Evolutionary conservation across 306 rosid genomes (phyloP).

Genomic region (Malus orientalis): DNA sequence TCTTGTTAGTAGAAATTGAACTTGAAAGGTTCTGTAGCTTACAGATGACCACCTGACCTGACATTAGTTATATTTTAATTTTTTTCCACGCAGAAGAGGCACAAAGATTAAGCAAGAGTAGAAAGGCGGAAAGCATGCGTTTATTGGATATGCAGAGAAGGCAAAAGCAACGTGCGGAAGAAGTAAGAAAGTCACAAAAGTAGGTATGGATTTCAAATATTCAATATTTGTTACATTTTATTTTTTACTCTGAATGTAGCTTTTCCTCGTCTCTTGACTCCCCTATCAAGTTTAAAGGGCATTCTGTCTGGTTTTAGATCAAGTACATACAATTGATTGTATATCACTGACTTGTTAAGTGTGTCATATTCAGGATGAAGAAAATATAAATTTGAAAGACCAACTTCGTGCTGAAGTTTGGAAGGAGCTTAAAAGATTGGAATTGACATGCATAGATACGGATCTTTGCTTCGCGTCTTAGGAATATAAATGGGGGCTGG

Average conservation of each 20-base stretch:
- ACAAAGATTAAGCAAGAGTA: slow-evolving; percentile 71
- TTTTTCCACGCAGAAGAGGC: slow-evolving; percentile 72
- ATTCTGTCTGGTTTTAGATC: background rate
- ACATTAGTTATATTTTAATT: background rate
- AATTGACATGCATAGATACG: slow-evolving; percentile 57
- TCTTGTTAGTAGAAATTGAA: background rate
- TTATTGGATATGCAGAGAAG: slow-evolving; percentile 67
- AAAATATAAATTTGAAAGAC: slow-evolving; percentile 70
- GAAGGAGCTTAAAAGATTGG: slow-evolving; percentile 53
- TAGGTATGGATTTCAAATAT: slow-evolving; percentile 46
- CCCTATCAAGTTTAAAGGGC: background rate
- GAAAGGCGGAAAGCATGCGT: slow-evolving; percentile 63
- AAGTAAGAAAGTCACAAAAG: slow-evolving; percentile 86
- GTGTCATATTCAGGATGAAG: slow-evolving; percentile 62
- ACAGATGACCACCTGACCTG: background rate
- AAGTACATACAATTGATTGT: background rate
- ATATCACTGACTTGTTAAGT: slow-evolving; percentile 2
- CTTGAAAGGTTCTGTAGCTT: background rate
- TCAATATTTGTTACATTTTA: background rate
- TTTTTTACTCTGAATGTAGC: slow-evolving; percentile 1
- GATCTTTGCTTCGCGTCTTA: slow-evolving; percentile 74
- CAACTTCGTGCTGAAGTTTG: slow-evolving; percentile 50
- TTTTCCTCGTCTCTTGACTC: background rate
- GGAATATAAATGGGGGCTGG: slow-evolving; percentile 67
- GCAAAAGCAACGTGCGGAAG: slow-evolving; percentile 79